Evolutionary conservation across 768 basidiomycete genomes (phyloP), one percentile per base, ranked within the genome.

Genomic region (Boletellus ananiceps): DNA sequence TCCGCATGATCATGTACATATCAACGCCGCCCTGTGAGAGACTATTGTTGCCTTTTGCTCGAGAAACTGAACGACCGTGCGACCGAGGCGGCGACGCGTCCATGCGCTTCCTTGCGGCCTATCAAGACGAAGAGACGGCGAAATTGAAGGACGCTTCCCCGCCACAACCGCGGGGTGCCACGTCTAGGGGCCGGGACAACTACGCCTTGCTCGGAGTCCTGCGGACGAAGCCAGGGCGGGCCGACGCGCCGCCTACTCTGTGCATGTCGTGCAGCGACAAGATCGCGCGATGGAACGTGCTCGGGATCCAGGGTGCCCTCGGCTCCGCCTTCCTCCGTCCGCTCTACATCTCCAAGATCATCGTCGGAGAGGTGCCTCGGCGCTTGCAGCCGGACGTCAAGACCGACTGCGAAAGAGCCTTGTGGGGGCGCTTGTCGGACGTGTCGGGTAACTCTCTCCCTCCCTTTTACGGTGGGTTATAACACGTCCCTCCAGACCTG

Each of bases 191-290:
- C 4, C 76, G 94, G 16, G 82, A 88, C 58, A 83, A 88, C 45
- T 97, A 95, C 64, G 58, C 79, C 5, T 72, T 83, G 15, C 69
- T 82, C 18, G 87, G 90, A 5, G 83, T 86, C 8, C 69, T 97
- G 39, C 87, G 94, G 29, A 96, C 95, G 0, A 98, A 97, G 62
- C 94, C 94, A 5, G 95, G 93, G 2, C 82, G 94, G 45, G 87
- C 90, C 0, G 94, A 98, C 62, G 86, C 93, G 0, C 84, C 84
- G 0, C 82, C 83, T 0, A 91, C 94, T 1, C 64, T 79, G 0
- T 90, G 80, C 59, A 89, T 96, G 84, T 91, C 93, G 0, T 98
- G 94, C 69, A 91, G 88, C 56, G 94, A 98, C 65, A 98, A 98
- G 68, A 85, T 98, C 36, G 91, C 92, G 0, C 70, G 78, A 5